Evolutionary conservation across 1,284 basidiomycete species (phyloP), one percentile per base, ranked within the genome.

Genomic region (Fomitopsis schrenkii): DNA sequence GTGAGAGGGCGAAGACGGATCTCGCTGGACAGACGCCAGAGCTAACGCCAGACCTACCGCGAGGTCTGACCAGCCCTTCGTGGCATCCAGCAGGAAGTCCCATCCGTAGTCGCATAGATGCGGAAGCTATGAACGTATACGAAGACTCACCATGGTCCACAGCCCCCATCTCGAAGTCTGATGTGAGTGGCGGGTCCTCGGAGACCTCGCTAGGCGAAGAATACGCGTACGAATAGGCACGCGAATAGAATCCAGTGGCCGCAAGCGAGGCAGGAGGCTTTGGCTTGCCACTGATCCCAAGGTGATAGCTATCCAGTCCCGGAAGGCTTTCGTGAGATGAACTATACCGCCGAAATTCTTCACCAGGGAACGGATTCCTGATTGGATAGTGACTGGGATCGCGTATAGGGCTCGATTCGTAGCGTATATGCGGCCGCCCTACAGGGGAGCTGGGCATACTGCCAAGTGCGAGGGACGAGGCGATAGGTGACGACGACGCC

Each of bases 401-500:
- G 50, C 52, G 42, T 30, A 57, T 42, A 3, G 61, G 61, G 30
- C 62, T 63, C 5, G 62, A 63, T 54, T 63, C 55, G 15, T 56
- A 55, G 9, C 59, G 57, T 36, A 61, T 53, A 19, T 35, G 62
- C 17, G 59, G 33, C 19, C 38, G 36, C 33, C 45, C 62, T 9
- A 48, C 38, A n/a, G 57, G 54, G 10, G 59, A 55, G 45, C 48
- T 56, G 30, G 62, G 52, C 41, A 33, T 36, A 62, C 64, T 67
- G 56, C 54, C 35, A 38, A 59, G 59, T 3, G 41, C 56, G 33
- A 62, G 57, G 61, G 64, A 63, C 50, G 62, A 59, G 40, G 59
- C 38, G 33, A 50, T 50, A 42, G 57, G 54, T 9, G 52, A 58
- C n/a, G 64, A 55, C 17, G 60, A 62, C 33, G 62, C 56, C 7